Evolutionary conservation across 805 yeast species (phyloP), one percentile per base, ranked within the genome.

Genomic region (Yarrowia osloensis): DNA sequence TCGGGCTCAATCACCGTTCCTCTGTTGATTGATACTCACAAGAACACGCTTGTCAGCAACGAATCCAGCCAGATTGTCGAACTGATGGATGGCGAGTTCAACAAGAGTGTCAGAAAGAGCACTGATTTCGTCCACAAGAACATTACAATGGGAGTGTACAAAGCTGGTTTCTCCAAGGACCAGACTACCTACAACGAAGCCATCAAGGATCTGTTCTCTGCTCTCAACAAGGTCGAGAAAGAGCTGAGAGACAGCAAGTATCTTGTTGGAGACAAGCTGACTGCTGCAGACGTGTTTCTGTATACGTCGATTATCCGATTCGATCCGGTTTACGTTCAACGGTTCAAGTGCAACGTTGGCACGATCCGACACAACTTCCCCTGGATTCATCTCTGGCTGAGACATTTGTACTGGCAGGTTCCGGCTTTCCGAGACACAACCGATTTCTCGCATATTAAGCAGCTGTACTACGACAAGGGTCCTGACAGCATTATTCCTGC

Each of bases 251-350:
- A 79, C n/a, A 68, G 73, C 24, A 67, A 68, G 33, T 88, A 78
- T 74, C 76, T 92, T 63, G 73, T 86, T 8, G 94, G 93, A 6
- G 81, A 86, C 67, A 79, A 77, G 49, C 78, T 94, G 66, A 93
- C 98, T 1, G 97, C 94, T 78, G 96, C 96, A 5, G 98, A 94
- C 76, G 81, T 94, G 67, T 83, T 98, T 71, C 83, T 94, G 62
- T 94, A 80, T 79, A 86, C 97, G 22, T 93, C 98, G 1, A 87
- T 94, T 67, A 81, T 91, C 50, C 85, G 99, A 73, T 94, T 94
- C 74, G 98, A 94, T 76, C 89, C 96, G 0, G 96, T 92, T 22
- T 94, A 94, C 75, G 94, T 89, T 66, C 97, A 92, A 77, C 98
- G 93, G 77, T 95, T 94, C 85, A 95, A 94, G 79, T 90, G 97